Percentiles rank a stretch among this genome's conserved stretches.
These are phyloP conservation scores for Sphagnum fallax DNA, from an alignment of 228 moss, liverwort and hornwort genomes.

Conservation along the genomic window DNA sequence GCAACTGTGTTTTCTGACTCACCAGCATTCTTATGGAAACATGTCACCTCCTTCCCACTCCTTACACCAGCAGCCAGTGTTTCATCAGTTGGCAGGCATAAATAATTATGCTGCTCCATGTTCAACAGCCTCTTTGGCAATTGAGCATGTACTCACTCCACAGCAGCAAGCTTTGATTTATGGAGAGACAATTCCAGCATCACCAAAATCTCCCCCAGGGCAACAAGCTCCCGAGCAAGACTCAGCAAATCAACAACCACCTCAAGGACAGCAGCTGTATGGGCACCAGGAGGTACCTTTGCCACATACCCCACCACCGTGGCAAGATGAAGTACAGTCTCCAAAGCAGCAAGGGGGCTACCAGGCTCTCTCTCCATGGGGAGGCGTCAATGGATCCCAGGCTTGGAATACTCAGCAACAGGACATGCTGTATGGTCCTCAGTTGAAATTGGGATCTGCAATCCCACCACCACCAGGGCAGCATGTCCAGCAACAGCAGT, in stretches of 20 bases:
- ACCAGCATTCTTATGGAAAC: background rate
- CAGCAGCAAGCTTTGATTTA: slow-evolving; percentile 17
- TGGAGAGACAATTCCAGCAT: slow-evolving; percentile 9
- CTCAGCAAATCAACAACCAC: slow-evolving; percentile 14
- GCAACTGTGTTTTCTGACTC: background rate
- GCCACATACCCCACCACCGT: slow-evolving; percentile 33
- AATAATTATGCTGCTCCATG: slow-evolving; percentile 34
- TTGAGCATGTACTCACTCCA: slow-evolving; percentile 7
- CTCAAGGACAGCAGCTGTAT: slow-evolving; percentile 29
- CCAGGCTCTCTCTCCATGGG: slow-evolving; percentile 17
- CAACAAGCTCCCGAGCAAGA: slow-evolving; percentile 13
- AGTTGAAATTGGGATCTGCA: slow-evolving; percentile 25
- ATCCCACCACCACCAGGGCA: slow-evolving; percentile 41
- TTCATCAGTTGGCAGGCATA: slow-evolving; percentile 7
- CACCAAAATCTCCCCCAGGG: slow-evolving; percentile 9
- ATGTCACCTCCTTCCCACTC: slow-evolving; percentile 3
- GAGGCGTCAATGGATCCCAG: background rate
- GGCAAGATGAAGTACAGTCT: slow-evolving; percentile 21
- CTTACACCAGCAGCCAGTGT: background rate
- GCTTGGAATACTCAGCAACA: slow-evolving; percentile 20
- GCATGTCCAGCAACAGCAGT: slow-evolving; percentile 39
- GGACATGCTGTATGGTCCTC: slow-evolving; percentile 30
- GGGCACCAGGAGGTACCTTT: slow-evolving; percentile 14
- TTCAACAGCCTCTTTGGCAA: slow-evolving; percentile 9
- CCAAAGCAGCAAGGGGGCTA: slow-evolving; percentile 15